Evolutionary conservation across 208 protist species (phyloP).

Genomic region (Blechomonas ayalai): DNA sequence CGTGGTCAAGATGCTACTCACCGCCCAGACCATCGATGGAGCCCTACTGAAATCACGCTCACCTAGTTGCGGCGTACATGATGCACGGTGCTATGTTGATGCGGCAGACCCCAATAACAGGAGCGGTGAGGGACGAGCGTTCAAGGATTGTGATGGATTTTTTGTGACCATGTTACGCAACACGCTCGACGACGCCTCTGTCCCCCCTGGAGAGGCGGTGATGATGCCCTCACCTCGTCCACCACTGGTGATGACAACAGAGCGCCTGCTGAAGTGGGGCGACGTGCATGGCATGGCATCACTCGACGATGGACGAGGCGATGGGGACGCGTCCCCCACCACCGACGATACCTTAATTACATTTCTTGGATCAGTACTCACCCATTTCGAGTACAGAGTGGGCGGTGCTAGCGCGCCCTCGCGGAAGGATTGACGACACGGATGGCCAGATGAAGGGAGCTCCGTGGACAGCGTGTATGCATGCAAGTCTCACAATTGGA

Average conservation of each 20-base stretch:
- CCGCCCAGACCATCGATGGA: slow-evolving; percentile 35
- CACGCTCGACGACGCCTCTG: neutral
- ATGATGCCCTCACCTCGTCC: no score
- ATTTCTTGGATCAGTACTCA: no score
- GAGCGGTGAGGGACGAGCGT: slow-evolving; percentile 5
- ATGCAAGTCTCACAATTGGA: neutral
- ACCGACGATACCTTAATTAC: no score
- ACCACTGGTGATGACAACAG: slow-evolving; percentile 12
- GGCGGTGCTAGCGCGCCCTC: no score
- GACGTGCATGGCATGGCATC: slow-evolving; percentile 1
- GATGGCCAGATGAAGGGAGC: no score
- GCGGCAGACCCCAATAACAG: no score
- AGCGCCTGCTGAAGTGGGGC: slow-evolving; percentile 13
- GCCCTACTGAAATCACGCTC: slow-evolving; percentile 71
- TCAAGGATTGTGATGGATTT: slow-evolving; percentile 46
- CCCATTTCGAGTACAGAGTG: no score
- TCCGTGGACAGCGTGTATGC: no score
- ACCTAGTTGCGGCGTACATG: slow-evolving; percentile 68
- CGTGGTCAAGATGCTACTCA: no score
- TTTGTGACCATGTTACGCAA: slow-evolving; percentile 38
- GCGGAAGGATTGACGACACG: no score
- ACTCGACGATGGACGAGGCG: no score
- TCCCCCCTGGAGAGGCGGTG: no score
- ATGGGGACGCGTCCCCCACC: neutral
- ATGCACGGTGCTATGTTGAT: slow-evolving; percentile 50